Base-by-base conservation (phyloP, 768 basidiomycete species). In the Boletus pseudopeckii region DNA sequence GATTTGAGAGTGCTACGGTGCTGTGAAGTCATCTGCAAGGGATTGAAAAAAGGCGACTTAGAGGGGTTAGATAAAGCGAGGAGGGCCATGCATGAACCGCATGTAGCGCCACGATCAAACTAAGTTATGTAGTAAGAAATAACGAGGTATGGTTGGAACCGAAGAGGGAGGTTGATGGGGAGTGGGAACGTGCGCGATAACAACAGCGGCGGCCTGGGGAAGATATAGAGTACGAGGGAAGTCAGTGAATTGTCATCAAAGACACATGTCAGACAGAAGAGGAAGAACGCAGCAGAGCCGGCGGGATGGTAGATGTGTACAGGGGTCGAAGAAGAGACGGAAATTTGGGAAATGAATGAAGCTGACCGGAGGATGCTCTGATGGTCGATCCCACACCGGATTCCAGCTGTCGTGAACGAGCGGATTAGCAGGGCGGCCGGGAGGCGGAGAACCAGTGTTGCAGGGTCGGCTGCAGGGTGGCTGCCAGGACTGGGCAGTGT, bases 11-110 rank as follows among this genome's bases (percentile, higher is more conserved):
- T 68, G 60, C 63, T 64, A 60, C 66, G 73, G 61, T 72, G 73
- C 55, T 69, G 76, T 55, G 80, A 71, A 48, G 74, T 63, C 75
- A 80, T 77, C 57, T 72, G 75, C 62, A 77, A 74, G 59, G 77
- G 76, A 67, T 69, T 64, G 60, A 80, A 71, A 53, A 70, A 69
- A 59, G 73, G 66, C 8, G 67, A 44, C 57, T 69, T 68, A 54
- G 77, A 72, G 56, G 73, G 64, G 52, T 60, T 71, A 54, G 71
- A 70, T 45, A 75, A 62, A 48, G 76, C 69, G 48, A 77, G 73
- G 44, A 74, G 66, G 52, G 77, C 75, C 81, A 82, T 81, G 70
- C 67, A 71, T 56, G 57, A 52, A 54, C 62, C 61, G 56, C 68
- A 70, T 70, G 70, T 55, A 58, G 65, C 48, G 63, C 56, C 60